These are phyloP conservation scores for Skeletonema potamos DNA, from an alignment of 108 stramenopile species.

Conservation along the genomic window DNA sequence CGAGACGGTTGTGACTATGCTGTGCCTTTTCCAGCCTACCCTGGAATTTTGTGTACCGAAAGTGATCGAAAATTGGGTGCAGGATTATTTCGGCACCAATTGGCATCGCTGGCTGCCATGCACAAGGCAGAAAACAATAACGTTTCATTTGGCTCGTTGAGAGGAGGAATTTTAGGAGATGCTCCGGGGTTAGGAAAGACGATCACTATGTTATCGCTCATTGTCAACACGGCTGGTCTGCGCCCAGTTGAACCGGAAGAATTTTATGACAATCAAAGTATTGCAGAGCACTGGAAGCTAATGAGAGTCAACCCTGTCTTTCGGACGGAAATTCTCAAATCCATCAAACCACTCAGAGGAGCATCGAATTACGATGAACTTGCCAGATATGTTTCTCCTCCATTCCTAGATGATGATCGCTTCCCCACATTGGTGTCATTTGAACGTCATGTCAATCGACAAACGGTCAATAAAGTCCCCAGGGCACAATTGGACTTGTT, in stretches of 20 bases:
- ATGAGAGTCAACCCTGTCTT: slow-evolving; percentile 35
- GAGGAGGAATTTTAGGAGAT: slow-evolving; percentile 83
- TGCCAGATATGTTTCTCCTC: slow-evolving; percentile 20
- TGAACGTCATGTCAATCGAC: slow-evolving; percentile 31
- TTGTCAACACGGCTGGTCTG: slow-evolving; percentile 41
- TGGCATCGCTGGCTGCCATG: slow-evolving; percentile 57
- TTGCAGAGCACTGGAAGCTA: slow-evolving; percentile 34
- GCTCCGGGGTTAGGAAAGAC: slow-evolving; percentile 88
- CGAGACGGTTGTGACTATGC: slow-evolving; percentile 50
- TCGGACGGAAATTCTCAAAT: slow-evolving; percentile 22
- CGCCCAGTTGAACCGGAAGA: slow-evolving; percentile 43
- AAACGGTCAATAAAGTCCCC: neutral
- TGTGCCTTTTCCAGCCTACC: slow-evolving; percentile 56
- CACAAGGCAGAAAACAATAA: slow-evolving; percentile 44
- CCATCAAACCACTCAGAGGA: slow-evolving; percentile 30
- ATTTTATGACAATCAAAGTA: slow-evolving; percentile 41
- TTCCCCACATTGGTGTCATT: slow-evolving; percentile 40
- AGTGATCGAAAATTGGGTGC: slow-evolving; percentile 17
- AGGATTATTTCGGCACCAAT: slow-evolving; percentile 59
- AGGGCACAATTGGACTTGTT: slow-evolving; percentile 30
- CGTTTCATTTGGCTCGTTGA: slow-evolving; percentile 43
- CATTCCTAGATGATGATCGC: slow-evolving; percentile 31
- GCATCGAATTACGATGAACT: slow-evolving; percentile 2
- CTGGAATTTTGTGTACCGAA: slow-evolving; percentile 42
- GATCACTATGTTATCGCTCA: slow-evolving; percentile 71